Evolutionary conservation across 331 rosid genomes (phyloP).

Genomic region (Malus hybrid): DNA sequence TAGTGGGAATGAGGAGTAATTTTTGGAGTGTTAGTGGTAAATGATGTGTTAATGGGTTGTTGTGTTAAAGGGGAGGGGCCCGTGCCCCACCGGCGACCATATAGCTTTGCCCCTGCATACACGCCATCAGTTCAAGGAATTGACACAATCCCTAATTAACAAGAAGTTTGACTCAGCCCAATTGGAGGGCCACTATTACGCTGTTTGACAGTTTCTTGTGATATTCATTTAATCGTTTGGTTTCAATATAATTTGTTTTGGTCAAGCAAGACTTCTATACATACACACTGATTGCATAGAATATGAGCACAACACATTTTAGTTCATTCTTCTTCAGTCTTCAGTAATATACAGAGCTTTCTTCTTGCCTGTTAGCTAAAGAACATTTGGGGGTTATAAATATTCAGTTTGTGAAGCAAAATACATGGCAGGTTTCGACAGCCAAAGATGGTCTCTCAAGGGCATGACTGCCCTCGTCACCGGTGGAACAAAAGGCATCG

Average conservation of each 20-base stretch:
- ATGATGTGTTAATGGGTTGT: neutral
- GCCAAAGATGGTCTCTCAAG: conserved; percentile 25
- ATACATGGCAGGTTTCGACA: conserved; percentile 2
- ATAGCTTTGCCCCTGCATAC: neutral
- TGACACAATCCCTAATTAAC: neutral
- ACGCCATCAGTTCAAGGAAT: neutral
- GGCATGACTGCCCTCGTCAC: conserved; percentile 31
- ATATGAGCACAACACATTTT: neutral
- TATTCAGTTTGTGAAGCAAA: neutral
- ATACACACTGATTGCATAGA: neutral
- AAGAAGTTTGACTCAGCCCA: neutral
- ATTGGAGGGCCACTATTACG: neutral
- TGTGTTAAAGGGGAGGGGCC: no score
- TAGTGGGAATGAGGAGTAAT: neutral
- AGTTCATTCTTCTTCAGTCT: neutral
- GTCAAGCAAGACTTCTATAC: neutral
- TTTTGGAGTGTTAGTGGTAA: neutral
- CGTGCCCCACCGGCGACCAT: no score
- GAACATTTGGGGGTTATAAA: neutral
- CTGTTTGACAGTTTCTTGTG: neutral
- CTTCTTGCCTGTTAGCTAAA: neutral
- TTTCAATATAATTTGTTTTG: neutral
- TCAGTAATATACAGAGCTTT: neutral
- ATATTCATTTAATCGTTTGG: neutral
- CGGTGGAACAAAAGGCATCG: conserved; percentile 29